Conservation (phyloP, 345 rosid species). For the Bretschneidera sinensis region DNA sequence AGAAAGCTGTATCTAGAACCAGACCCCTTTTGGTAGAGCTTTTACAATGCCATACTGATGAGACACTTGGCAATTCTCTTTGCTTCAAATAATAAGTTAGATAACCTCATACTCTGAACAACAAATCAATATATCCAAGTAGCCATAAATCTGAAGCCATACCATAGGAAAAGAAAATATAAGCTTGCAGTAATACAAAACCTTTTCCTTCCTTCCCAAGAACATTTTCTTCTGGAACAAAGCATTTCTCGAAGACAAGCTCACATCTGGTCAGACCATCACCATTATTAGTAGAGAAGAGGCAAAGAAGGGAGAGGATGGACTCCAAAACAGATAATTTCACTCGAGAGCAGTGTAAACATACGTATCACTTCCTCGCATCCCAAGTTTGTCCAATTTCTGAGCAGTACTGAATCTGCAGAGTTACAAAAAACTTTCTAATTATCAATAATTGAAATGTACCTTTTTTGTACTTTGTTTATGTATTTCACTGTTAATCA, state of each 20-base stretch:
- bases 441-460: neutral
- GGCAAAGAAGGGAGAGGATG: constrained; percentile 5
- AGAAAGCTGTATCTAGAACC: neutral
- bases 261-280: constrained; percentile 65
- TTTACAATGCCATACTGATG: neutral
- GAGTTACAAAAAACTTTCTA: constrained; percentile 14
- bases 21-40: neutral
- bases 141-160: neutral
- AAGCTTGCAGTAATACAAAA: constrained; percentile 28
- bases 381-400: constrained; percentile 93
- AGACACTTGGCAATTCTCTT: neutral
- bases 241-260: constrained; percentile 90
- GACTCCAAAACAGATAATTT: constrained; percentile 15
- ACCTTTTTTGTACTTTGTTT: neutral
- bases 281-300: constrained; percentile 24
- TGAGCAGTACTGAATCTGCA: constrained; percentile 95
- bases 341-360: constrained; percentile 18
- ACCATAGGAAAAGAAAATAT: neutral
- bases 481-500: neutral
- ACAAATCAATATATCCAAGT: neutral
- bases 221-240: constrained; percentile 82
- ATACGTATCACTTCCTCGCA: constrained; percentile 99
- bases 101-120: neutral
- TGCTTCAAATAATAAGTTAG: neutral
- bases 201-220: constrained; percentile 94